Base-by-base conservation (phyloP, 1,139 yeast species). In the Suhomyces anneliseae region DNA sequence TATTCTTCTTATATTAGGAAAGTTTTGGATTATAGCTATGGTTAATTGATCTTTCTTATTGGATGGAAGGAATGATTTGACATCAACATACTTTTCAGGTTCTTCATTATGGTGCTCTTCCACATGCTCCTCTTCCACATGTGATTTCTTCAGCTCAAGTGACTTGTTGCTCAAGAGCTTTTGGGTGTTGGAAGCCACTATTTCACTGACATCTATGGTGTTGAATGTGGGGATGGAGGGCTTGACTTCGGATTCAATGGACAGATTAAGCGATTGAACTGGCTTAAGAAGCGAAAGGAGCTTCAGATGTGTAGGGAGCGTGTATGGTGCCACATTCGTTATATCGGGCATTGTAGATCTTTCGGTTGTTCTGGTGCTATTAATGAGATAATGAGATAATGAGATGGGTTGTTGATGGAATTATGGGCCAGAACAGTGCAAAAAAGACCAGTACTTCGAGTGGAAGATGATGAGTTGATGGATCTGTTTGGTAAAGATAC, bases 31-130 rank as follows among this genome's bases (percentile, higher is more conserved):
- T 1, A 68, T 57, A 4, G 76, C 59, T 7, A 74, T 66, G 44
- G 66, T 55, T 4, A 76, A 47, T 49, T 78, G 81, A 27, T 76
- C 70, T 32, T 65, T 64, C 40, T 72, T 54, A 38, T 65, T 69
- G 3, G 47, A 48, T 0, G 78, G 77, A 3, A 53, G 48, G 27
- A 76, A 64, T 1, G 50, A 48, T 7, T 59, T 57, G 11, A 76
- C 59, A 0, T 63, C 67, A 3, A 62, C 54, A 39, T 46, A 58
- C 29, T 46, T 43, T 8, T 45, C 41, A 1, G 49, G 46, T 38
- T 42, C 48, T 9, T 49, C 49, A 27, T 43, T 34, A 10, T 19
- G 29, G 24, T 32, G 38, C 1, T 35, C 49, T 8, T 51, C 52
- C 2, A 39, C 44, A 8, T 57, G 47, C 8, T 54, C 58, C 19